Evolutionary conservation across 2,329 filamentous ascomycete genomes (phyloP).

Genomic region (Verticillium albo-atrum): DNA sequence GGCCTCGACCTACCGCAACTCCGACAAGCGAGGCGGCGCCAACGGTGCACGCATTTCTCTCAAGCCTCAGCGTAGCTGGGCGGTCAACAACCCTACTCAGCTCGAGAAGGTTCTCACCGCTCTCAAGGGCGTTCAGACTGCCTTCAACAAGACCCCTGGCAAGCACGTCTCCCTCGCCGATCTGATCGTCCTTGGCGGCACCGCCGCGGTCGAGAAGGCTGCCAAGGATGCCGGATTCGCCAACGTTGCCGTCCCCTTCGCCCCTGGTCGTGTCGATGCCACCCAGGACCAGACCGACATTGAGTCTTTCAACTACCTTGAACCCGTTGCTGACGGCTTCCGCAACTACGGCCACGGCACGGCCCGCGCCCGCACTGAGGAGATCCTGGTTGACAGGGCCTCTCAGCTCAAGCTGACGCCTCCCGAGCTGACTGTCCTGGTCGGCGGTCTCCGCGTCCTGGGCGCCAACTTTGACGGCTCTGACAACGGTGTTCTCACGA

Average conservation of each 20-base stretch:
- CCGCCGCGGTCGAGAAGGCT: constrained; percentile 70
- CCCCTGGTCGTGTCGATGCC: constrained; percentile 67
- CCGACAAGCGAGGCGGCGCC: constrained; percentile 78
- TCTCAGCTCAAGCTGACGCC: constrained; percentile 65
- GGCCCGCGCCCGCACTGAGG: constrained; percentile 58
- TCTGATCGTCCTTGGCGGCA: constrained; percentile 68
- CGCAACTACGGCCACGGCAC: constrained; percentile 69
- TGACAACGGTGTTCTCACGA: constrained; percentile 62
- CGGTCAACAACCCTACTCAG: constrained; percentile 67
- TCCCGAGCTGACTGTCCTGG: constrained; percentile 65
- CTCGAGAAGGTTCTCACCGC: constrained; percentile 56
- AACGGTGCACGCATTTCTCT: constrained; percentile 76
- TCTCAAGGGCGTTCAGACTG: constrained; percentile 60
- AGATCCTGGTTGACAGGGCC: constrained; percentile 68
- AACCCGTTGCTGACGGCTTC: constrained; percentile 72
- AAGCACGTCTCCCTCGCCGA: constrained; percentile 76
- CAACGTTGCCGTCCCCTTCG: constrained; percentile 62
- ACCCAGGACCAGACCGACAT: constrained; percentile 67
- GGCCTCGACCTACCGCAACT: constrained; percentile 67
- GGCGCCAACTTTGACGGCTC: constrained; percentile 70
- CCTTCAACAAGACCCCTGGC: constrained; percentile 55
- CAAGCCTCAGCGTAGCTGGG: constrained; percentile 66
- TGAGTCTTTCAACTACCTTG: constrained; percentile 59
- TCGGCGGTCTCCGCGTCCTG: constrained; percentile 68
- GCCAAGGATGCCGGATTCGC: constrained; percentile 37